Base-by-base conservation (phyloP, 768 basidiomycete species). In the Tulasnella sp. region DNA sequence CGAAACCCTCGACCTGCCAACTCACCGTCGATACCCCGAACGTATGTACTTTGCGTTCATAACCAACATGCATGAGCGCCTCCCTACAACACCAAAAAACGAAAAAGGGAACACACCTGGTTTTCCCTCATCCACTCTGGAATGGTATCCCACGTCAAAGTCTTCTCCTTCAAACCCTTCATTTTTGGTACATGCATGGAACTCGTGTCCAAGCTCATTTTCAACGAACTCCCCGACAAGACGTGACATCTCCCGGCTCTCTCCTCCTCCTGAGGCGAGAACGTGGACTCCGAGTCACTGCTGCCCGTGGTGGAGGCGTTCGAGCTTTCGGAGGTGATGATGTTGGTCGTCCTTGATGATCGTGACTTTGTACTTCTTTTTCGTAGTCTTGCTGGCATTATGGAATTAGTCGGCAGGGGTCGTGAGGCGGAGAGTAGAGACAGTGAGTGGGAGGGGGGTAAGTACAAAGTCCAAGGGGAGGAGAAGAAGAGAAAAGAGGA, bases 121-220 rank as follows among this genome's bases (percentile, higher is more conserved):
- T 94, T 94, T 85, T 94, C 92, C 82, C 86, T 89, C 85, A 91
- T 90, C 92, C 93, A 95, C 46, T 89, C 88, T 58, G 91, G 90
- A 69, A 94, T 87, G 79, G 92, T 90, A 37, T 84, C 81, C 91
- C 91, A 94, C 18, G 86, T 84, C 48, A 90, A 81, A n/a, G 87
- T 89, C 72, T 82, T 37, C 81, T 80, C 77, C 24, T 22, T 54
- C 54, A 54, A 24, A 8, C 11, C 54, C 24, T n/a, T 54, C 54
- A 54, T 54, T 11, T n/a, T 54, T 8, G 24, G 54, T n/a, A 54
- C n/a, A 54, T 54, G 54, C 37, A 79, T 42, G 20, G 80, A 60
- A 24, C 46, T 54, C 31, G 50, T 77, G 6, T 77, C 50, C 76
- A 77, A 37, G 9, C 8, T 37, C 72, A 37, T 73, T 73, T 73